Evolutionary conservation across 1,139 yeast genomes (phyloP).

Genomic region (Scheffersomyces cryptocercus): DNA sequence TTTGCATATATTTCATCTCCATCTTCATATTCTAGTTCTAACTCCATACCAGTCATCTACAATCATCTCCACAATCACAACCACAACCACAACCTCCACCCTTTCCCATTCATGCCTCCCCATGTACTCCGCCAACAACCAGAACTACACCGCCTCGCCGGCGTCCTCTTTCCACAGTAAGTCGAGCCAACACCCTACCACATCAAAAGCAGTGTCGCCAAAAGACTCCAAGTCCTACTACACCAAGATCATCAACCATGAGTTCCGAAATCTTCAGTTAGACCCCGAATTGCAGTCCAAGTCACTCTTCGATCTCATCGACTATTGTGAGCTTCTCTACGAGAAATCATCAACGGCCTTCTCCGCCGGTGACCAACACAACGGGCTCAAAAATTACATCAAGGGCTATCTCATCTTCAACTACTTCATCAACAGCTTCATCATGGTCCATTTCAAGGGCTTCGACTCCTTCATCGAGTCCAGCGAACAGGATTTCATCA

Average conservation of each 20-base stretch:
- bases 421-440: conserved; percentile 45
- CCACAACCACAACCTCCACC: too few species aligned
- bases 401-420: conserved; percentile 45
- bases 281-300: conserved; percentile 31
- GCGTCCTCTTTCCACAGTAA: too few species aligned
- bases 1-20: too few species aligned
- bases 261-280: conserved; percentile 39
- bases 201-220: too few species aligned
- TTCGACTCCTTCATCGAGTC: conserved; percentile 43
- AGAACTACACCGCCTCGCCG: too few species aligned
- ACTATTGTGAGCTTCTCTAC: conserved; percentile 42
- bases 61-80: too few species aligned
- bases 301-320: conserved; percentile 46
- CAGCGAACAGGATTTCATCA: conserved; percentile 43
- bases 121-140: too few species aligned
- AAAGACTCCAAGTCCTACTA: conserved; percentile 15
- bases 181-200: too few species aligned
- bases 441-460: conserved; percentile 47
- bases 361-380: conserved; percentile 2
- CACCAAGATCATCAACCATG: conserved; percentile 31
- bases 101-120: too few species aligned
- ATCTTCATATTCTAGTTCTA: too few species aligned
- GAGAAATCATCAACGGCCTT: conserved; percentile 27
- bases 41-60: too few species aligned
- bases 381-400: conserved; percentile 29